These are phyloP conservation scores for Gossypium turneri DNA, from an alignment of 345 rosid genomes.

Conservation along the genomic window DNA sequence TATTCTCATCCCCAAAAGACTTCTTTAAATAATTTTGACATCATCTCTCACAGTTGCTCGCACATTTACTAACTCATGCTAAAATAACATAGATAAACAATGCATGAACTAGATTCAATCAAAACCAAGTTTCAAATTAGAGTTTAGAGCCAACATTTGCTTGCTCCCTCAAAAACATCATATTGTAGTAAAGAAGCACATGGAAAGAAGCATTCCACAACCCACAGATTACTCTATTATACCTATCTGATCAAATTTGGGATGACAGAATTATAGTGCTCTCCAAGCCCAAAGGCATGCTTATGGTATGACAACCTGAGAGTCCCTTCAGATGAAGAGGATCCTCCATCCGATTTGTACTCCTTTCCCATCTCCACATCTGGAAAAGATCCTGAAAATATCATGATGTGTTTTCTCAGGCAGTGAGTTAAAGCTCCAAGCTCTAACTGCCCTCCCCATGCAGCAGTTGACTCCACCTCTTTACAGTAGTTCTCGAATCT, in stretches of 20 bases:
- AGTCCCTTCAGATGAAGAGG: conserved; percentile 20
- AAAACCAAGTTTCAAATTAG: neutral
- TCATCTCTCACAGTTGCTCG: neutral
- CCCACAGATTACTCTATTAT: neutral
- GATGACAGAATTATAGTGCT: conserved; percentile 62
- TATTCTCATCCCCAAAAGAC: conserved; percentile 2
- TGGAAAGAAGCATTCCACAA: neutral
- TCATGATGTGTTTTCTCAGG: conserved; percentile 46
- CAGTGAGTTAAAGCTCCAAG: conserved; percentile 61
- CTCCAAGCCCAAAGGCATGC: conserved; percentile 68
- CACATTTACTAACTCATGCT: neutral
- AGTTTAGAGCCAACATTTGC: conserved; percentile 9
- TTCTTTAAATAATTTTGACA: neutral
- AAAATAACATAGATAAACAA: neutral
- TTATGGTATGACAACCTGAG: conserved; percentile 56
- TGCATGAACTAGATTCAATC: conserved; percentile 9
- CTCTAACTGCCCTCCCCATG: conserved; percentile 74
- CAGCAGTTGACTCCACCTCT: conserved; percentile 62
- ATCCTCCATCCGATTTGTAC: conserved; percentile 34
- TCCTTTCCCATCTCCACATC: conserved; percentile 81
- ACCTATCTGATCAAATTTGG: conserved; percentile 26
- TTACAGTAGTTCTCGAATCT: conserved; percentile 57
- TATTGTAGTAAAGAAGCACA: neutral
- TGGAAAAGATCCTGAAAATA: conserved; percentile 63
- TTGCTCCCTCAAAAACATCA: conserved; percentile 12